Base-by-base conservation (phyloP, 2,329 filamentous ascomycete genomes). In the Pseudogymnoascus sp. region DNA sequence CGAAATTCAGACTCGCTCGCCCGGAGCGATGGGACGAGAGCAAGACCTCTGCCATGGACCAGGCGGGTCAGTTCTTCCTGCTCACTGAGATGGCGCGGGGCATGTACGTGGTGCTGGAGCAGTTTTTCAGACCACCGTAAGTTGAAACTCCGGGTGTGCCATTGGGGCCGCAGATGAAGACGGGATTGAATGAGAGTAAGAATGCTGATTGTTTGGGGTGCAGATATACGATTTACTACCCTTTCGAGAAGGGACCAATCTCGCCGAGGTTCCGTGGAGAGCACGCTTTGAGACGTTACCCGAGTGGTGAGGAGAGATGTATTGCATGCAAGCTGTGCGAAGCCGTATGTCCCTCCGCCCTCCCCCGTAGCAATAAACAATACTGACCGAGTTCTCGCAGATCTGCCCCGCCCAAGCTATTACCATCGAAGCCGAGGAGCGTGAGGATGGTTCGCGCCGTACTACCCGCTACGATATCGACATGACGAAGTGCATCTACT, bases 401-500 rank as follows among this genome's bases (percentile, higher is more conserved):
- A 89, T 97, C 74, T 99, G 94, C 84, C 94, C 94, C 42, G 94
- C 94, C 62, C 90, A 96, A 79, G 94, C 94, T 72, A 99, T 99
- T 77, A 99, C 94, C 60, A 99, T 99, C 71, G 94, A 99, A 80
- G 94, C 94, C 62, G 94, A 99, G 77, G 94, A 99, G 82, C 92
- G 94, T 74, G 90, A 90, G 73, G 94, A 99, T 72, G 94, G 94
- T 66, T 95, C 90, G 73, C 87, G 94, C 77, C 87, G 94, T 74
- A 99, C 94, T 60, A 97, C 93, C 64, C 87, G 93, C 74, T 99
- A 99, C 79, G 94, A 99, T 76, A 97, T 99, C 74, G 94, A 99
- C 79, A 99, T 99, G 94, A 97, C 94, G 73, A 99, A 99, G 84
- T 99, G 94, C 81, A 99, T 99, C 78, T 99, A 97, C 86, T 97